A percentile compares a stretch with the other conserved stretches of the same genome.
Evolutionary conservation across 306 rosid genomes (phyloP).

Genomic region (Quercus berberidifolia): DNA sequence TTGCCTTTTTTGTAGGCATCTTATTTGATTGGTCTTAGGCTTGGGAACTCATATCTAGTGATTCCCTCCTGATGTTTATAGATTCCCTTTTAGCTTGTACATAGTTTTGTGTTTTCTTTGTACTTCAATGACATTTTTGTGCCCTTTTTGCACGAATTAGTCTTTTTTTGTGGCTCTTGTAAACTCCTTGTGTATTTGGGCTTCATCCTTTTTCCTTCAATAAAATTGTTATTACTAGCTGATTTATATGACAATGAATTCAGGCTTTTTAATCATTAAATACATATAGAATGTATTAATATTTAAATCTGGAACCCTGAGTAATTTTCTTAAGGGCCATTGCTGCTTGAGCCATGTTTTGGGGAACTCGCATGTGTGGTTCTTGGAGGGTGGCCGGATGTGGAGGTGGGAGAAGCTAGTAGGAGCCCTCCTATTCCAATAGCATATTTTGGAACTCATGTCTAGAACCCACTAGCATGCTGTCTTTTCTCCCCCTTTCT

Average conservation of each 20-base stretch:
- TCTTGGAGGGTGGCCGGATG: too few relatives aligned
- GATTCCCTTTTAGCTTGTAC: constrained; percentile 61
- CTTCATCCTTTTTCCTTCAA: too few relatives aligned
- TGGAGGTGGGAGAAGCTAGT: too few relatives aligned
- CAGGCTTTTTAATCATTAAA: not conserved
- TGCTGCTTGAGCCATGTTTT: too few relatives aligned
- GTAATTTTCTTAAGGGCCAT: too few relatives aligned
- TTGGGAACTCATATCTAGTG: too few relatives aligned
- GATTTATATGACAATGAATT: not conserved
- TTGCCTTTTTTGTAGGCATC: too few relatives aligned
- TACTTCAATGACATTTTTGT: constrained; percentile 30
- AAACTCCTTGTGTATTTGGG: constrained; percentile 1
- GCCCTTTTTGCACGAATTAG: too few relatives aligned
- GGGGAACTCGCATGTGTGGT: too few relatives aligned
- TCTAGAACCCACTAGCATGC: constrained; percentile 6
- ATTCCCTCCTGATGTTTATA: constrained; percentile 51
- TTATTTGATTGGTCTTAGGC: too few relatives aligned
- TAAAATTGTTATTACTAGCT: not conserved
- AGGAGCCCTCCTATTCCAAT: too few relatives aligned
- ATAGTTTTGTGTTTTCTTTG: constrained; percentile 60
- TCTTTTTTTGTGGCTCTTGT: constrained; percentile 65
- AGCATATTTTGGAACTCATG: not conserved
- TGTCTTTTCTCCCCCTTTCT: not conserved
- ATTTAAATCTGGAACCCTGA: too few relatives aligned
- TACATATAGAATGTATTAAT: not conserved